Evolutionary conservation across 148 eudicot genomes (phyloP), one percentile per base, ranked within the genome.

Genomic region (Arbutus unedo): DNA sequence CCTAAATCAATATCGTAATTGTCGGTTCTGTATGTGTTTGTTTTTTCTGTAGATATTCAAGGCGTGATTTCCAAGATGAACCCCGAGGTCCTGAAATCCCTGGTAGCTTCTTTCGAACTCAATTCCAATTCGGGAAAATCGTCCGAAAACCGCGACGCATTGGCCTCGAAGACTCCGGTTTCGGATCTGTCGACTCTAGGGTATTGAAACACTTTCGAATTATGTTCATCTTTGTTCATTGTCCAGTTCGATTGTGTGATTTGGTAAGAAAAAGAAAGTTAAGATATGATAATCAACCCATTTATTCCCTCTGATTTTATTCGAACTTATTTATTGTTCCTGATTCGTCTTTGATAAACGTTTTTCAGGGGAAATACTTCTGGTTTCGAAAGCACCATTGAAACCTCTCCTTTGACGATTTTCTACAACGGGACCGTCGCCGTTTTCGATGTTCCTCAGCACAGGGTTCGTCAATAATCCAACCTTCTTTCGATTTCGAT

Each of bases 381-480:
- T 55, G 51, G 60, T 5, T 7, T 43, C 25, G 79, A 51, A 43
- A 21, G 6, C 21, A 23, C 19, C 76, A 51, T 41, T 8, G 85
- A 50, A 53, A 75, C 83, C 3, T 82, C 89, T 47, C 93, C 95
- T 0, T 8, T 93, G 89, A 93, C 97, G 2, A 90, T 93, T 54
- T 92, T 92, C 84, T 92, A 90, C 85, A 87, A 92, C 8, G 93
- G 97, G 23, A 67, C 79, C 19, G 94, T 92, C 6, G 31, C 89
- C 0, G 97, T 92, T 55, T 88, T 88, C 72, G 85, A 93, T 86
- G 84, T 91, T 10, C 80, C 95, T 31, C 80, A 23, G 14, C 74
- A 84, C 48, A 85, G 86, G 89, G 93, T 91, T 47, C 2, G 57
- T 74, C 16, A 6, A 44, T 53, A 3, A 4, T 48, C 45, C 15